A percentile compares a stretch with the other conserved stretches of the same genome.
Evolutionary conservation across 176 grass and related monocot species (phyloP).

Genomic region (Paspalum notatum): DNA sequence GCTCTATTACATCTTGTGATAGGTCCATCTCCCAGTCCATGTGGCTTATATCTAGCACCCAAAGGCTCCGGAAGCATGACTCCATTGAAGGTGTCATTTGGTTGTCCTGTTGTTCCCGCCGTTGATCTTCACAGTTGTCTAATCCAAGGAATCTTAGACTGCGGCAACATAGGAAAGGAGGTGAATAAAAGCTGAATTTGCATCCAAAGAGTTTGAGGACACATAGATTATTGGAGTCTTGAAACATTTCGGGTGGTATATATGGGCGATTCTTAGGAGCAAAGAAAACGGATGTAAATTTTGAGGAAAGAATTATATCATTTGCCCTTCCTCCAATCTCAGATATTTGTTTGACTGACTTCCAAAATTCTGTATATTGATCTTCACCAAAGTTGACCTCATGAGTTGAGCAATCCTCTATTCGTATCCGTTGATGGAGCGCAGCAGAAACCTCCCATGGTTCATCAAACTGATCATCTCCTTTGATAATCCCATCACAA

Average conservation of each 20-base stretch:
- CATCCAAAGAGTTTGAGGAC: neutral
- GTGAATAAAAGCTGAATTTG: slow-evolving; percentile 19
- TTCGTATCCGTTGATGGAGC: neutral
- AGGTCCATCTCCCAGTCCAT: neutral
- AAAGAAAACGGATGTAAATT: neutral
- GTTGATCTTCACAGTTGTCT: neutral
- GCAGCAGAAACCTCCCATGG: neutral
- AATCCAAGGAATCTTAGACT: slow-evolving; percentile 32
- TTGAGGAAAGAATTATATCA: too few relatives aligned
- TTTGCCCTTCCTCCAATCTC: too few relatives aligned
- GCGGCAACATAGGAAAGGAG: slow-evolving; percentile 12
- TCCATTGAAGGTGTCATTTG: rapidly evolving
- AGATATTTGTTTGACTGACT: too few relatives aligned
- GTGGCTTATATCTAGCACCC: neutral
- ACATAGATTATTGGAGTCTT: neutral
- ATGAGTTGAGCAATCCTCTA: neutral
- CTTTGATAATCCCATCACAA: neutral
- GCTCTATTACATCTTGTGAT: neutral
- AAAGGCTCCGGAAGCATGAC: neutral
- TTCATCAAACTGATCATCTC: neutral
- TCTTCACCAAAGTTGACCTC: rapidly evolving
- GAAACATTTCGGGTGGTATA: neutral
- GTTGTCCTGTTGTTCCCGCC: neutral
- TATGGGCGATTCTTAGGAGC: rapidly evolving
- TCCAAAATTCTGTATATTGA: too few relatives aligned